Conservation (phyloP, 1,139 yeast species). For the Hyphopichia fennica region DNA sequence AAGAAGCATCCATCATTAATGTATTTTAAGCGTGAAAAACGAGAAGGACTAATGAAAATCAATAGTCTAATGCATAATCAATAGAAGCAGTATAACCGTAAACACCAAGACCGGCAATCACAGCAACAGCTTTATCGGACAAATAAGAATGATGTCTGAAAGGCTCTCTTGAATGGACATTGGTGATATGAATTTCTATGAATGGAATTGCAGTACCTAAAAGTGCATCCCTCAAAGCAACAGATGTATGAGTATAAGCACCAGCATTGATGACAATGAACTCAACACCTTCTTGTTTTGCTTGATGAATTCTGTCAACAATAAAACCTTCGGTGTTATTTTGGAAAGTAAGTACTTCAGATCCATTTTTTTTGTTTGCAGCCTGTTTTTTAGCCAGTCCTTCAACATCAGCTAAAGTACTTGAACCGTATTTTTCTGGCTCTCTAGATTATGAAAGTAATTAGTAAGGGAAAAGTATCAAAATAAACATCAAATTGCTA, state of each 20-base stretch:
- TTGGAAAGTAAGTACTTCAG: constrained; percentile 35
- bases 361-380: constrained; percentile 24
- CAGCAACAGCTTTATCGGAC: constrained; percentile 50
- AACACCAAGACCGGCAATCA: constrained; percentile 48
- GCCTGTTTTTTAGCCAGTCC: constrained; percentile 40
- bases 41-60: constrained; percentile 5
- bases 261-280: constrained; percentile 51
- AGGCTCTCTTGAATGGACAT: constrained; percentile 50
- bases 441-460: constrained; percentile 30
- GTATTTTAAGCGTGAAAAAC: too few relatives aligned
- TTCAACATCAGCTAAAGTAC: constrained; percentile 42
- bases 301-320: constrained; percentile 47
- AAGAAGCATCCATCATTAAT: not conserved
- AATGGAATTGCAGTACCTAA: constrained; percentile 49
- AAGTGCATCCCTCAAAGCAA: constrained; percentile 50
- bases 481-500: not conserved
- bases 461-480: not conserved
- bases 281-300: constrained; percentile 38
- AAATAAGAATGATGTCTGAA: constrained; percentile 51
- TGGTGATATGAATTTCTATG: constrained; percentile 50
- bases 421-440: constrained; percentile 51
- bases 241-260: constrained; percentile 52
- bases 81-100: constrained; percentile 51
- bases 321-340: constrained; percentile 49
- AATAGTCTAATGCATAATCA: constrained; percentile 45